phyloP scores from a whole-genome alignment of 441 rosid species.

The Gossypium davidsonii region DNA sequence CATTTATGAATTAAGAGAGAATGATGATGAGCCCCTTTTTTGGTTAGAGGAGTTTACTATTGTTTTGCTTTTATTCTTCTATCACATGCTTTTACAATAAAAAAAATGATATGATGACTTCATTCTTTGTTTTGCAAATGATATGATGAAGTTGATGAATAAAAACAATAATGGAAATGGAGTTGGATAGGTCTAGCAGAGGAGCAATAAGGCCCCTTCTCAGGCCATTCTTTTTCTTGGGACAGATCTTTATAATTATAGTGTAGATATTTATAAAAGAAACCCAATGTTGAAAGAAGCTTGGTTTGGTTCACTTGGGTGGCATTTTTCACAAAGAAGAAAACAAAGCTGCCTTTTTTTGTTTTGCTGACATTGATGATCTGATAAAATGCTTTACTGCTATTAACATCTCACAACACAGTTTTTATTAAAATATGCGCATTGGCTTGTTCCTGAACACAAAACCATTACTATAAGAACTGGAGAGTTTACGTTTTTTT shows the following conservation, averaged over 20 bases:
- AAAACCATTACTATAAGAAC: neutral
- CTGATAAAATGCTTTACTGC: neutral
- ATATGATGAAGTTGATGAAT: neutral
- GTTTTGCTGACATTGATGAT: neutral
- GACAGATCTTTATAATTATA: too few relatives aligned
- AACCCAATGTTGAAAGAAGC: neutral
- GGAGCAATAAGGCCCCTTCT: too few relatives aligned
- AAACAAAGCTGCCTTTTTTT: neutral
- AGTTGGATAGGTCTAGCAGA: neutral
- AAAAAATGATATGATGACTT: neutral
- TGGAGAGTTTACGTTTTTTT: too few relatives aligned
- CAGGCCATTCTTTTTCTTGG: too few relatives aligned
- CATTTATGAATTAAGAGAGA: constrained; percentile 41
- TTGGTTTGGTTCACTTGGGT: too few relatives aligned
- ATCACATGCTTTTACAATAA: neutral
- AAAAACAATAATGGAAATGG: neutral
- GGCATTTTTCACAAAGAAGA: too few relatives aligned
- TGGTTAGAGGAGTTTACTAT: neutral
- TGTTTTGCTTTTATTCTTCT: neutral
- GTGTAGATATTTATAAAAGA: neutral
- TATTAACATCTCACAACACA: neutral
- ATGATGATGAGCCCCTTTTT: neutral
- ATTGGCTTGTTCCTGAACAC: neutral
- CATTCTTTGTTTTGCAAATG: neutral
- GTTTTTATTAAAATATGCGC: neutral